These are phyloP conservation scores for Leucocoprinus leucothites DNA, from an alignment of 768 basidiomycete species.

Conservation along the genomic window DNA sequence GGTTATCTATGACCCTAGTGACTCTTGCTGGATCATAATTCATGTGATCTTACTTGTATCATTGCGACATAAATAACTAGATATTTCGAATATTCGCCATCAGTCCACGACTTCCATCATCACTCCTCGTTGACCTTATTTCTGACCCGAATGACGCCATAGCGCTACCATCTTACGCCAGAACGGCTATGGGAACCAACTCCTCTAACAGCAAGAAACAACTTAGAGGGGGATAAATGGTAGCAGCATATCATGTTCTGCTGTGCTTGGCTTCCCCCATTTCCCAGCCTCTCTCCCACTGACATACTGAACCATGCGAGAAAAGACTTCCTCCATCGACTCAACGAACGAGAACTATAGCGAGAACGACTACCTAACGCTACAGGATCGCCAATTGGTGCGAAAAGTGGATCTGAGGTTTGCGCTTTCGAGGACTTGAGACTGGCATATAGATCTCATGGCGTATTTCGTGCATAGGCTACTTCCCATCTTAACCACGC, in stretches of 20 bases:
- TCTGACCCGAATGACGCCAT: conserved; percentile 4
- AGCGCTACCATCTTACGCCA: background rate
- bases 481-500: conserved; percentile 37
- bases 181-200: no score
- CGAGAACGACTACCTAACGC: conserved; percentile 25
- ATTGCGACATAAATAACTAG: no score
- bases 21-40: no score
- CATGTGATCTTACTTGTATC: no score
- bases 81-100: background rate
- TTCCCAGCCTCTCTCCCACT: background rate
- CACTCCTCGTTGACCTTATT: background rate
- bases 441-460: background rate
- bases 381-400: conserved; percentile 32
- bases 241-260: no score
- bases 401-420: conserved; percentile 41
- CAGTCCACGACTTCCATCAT: background rate
- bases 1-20: no score
- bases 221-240: no score
- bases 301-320: background rate
- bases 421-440: conserved; percentile 7
- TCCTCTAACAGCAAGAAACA: no score
- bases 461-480: conserved; percentile 21
- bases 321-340: conserved; percentile 6
- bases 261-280: background rate
- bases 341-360: conserved; percentile 8